These are phyloP conservation scores for Nematodospora anomalae DNA, from an alignment of 1,139 yeast species.

Conservation along the genomic window DNA sequence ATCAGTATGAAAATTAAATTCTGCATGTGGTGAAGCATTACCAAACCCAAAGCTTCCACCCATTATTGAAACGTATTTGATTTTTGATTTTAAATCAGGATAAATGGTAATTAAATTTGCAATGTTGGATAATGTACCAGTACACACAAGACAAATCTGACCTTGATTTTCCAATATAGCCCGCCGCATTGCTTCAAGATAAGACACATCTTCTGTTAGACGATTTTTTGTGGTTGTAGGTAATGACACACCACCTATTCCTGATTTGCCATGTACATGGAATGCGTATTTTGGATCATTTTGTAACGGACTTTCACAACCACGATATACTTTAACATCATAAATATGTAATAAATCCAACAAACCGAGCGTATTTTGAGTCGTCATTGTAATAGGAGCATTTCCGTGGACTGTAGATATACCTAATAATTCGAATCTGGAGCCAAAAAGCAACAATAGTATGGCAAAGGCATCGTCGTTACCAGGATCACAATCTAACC, in stretches of 20 bases:
- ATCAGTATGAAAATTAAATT: slow-evolving; percentile 75
- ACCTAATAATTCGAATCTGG: slow-evolving; percentile 62
- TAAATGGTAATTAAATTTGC: slow-evolving; percentile 50
- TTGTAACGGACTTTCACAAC: slow-evolving; percentile 58
- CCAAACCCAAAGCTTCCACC: slow-evolving; percentile 66
- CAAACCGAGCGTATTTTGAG: slow-evolving; percentile 67
- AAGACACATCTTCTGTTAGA: slow-evolving; percentile 36
- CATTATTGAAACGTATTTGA: slow-evolving; percentile 64
- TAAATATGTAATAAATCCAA: slow-evolving; percentile 55
- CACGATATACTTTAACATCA: slow-evolving; percentile 58
- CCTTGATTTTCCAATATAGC: slow-evolving; percentile 46
- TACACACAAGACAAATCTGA: slow-evolving; percentile 58
- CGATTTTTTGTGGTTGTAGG: slow-evolving; percentile 47
- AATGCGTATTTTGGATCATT: slow-evolving; percentile 54
- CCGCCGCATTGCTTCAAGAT: slow-evolving; percentile 57
- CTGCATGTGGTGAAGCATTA: slow-evolving; percentile 58
- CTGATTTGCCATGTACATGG: slow-evolving; percentile 71
- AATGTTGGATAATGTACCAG: slow-evolving; percentile 75
- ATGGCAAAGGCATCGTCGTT: slow-evolving; percentile 87
- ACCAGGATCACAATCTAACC: slow-evolving; percentile 96
- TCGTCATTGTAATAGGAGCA: slow-evolving; percentile 64
- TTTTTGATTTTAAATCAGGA: slow-evolving; percentile 50
- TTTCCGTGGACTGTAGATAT: slow-evolving; percentile 85
- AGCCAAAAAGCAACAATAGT: slow-evolving; percentile 59
- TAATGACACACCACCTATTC: slow-evolving; percentile 69